Conservation (phyloP, 2,329 filamentous ascomycete genomes). For the Hypoxylon sp. region DNA sequence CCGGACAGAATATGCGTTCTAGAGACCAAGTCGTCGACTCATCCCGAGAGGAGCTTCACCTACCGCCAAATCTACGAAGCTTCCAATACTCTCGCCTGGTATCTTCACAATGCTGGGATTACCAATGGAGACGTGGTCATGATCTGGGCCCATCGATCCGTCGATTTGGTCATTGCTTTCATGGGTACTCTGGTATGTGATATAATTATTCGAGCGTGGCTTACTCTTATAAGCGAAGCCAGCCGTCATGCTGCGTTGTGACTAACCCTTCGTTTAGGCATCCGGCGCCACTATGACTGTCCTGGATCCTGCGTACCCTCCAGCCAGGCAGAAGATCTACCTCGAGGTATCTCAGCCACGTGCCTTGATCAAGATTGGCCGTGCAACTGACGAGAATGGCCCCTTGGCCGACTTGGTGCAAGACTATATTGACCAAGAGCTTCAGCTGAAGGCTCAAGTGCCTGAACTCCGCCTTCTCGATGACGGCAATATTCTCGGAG, state of each 20-base stretch:
- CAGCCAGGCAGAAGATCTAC: slow-evolving; percentile 84
- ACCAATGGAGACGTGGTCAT: slow-evolving; percentile 90
- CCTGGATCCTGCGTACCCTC: slow-evolving; percentile 86
- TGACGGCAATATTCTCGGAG: slow-evolving; percentile 80
- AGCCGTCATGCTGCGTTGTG: neutral
- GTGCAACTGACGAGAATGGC: slow-evolving; percentile 78
- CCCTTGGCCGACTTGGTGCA: slow-evolving; percentile 64
- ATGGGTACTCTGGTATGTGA: slow-evolving; percentile 77
- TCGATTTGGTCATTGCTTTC: slow-evolving; percentile 75
- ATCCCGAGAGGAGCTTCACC: slow-evolving; percentile 77
- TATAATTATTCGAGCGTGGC: neutral
- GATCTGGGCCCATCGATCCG: slow-evolving; percentile 88
- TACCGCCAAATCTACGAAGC: slow-evolving; percentile 90
- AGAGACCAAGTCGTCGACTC: slow-evolving; percentile 61
- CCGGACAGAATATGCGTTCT: slow-evolving; percentile 71
- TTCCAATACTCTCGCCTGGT: slow-evolving; percentile 83
- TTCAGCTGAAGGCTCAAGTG: slow-evolving; percentile 80
- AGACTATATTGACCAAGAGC: slow-evolving; percentile 79
- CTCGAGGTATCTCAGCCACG: slow-evolving; percentile 83
- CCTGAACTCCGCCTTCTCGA: slow-evolving; percentile 80
- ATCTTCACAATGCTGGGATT: slow-evolving; percentile 81
- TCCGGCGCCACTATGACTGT: slow-evolving; percentile 75
- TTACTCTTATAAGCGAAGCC: slow-evolving; percentile 19
- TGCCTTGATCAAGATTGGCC: slow-evolving; percentile 80
- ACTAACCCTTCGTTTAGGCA: slow-evolving; percentile 38